Base-by-base conservation (phyloP, 495 filamentous ascomycete species). In the Halenospora varia region DNA sequence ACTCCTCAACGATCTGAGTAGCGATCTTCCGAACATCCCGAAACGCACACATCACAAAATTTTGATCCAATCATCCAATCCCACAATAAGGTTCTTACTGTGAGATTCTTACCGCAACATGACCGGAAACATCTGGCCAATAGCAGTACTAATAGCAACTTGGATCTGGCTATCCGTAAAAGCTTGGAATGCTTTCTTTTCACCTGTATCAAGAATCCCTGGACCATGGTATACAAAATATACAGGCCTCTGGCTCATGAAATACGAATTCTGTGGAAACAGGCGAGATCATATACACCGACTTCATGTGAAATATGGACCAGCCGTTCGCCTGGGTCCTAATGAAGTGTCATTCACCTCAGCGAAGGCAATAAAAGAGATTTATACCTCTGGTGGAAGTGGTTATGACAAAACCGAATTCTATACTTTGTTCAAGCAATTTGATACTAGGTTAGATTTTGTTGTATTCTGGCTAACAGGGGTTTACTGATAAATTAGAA, bases 381-480 rank as follows among this genome's bases (percentile, higher is more conserved):
- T 88, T 19, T 88, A 88, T 66, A 74, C 77, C 25, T 81, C 79
- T 0, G 81, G 80, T 0, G 84, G 84, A 0, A 86, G 83, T 61
- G 84, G 84, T 8, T 88, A 84, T 60, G 79, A 86, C 53, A 88
- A 88, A 70, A 87, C 83, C 0, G 82, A 84, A 59, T 84, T 83
- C 53, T 88, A 88, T 69, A 74, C 79, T 41, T 64, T 86, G 10
- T 88, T 88, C 62, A 76, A 71, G 55, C 74, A 84, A 25, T 85
- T 79, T 62, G 75, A 74, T 17, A 72, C 71, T 25, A 81, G 77
- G 81, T 79, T 52, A 41, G 66, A 57, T 1, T 46, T 19, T 50
- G 3, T 25, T 19, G 23, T 42, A 23, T 22, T 11, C 15, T 23
- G 22, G 51, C 1, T 29, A 25, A 29, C 4, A 6, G 25, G 40